These are phyloP conservation scores for Aspergillus wentii DNA, from an alignment of 495 filamentous ascomycete species.

Conservation along the genomic window DNA sequence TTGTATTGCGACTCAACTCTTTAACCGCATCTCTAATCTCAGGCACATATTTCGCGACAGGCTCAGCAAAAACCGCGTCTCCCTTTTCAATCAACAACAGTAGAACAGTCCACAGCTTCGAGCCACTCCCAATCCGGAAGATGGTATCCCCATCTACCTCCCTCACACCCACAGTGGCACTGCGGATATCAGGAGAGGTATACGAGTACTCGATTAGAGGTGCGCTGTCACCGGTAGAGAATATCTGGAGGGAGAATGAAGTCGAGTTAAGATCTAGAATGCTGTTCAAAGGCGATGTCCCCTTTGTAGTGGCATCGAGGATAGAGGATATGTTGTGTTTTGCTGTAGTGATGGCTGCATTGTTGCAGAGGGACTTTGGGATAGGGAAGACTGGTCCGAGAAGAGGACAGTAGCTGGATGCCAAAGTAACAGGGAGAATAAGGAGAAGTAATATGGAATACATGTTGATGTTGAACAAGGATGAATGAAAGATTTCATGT, in stretches of 20 bases:
- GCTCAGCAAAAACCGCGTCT: constrained; percentile 38
- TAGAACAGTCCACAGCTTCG: constrained; percentile 45
- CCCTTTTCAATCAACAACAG: constrained; percentile 43
- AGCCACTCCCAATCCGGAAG: constrained; percentile 46
- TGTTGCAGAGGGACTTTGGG: constrained; percentile 14
- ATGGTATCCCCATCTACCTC: constrained; percentile 40
- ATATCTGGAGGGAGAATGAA: constrained; percentile 45
- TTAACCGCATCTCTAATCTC: constrained; percentile 30
- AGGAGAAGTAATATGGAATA: background rate
- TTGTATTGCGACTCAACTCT: constrained; percentile 5
- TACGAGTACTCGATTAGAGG: constrained; percentile 38
- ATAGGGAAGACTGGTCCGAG: constrained; percentile 46
- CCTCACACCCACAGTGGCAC: constrained; percentile 27
- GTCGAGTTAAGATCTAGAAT: constrained; percentile 33
- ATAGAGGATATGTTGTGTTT: constrained; percentile 25
- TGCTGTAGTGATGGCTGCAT: constrained; percentile 9
- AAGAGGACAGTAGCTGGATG: constrained; percentile 31
- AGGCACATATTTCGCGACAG: constrained; percentile 44
- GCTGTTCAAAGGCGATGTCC: too few species aligned
- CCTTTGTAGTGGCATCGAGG: constrained; percentile 14
- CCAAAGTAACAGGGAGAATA: background rate
- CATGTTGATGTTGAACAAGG: too few species aligned
- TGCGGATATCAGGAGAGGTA: constrained; percentile 31
- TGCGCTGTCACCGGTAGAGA: constrained; percentile 28
- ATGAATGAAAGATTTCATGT: too few species aligned